These are phyloP conservation scores for Crithidia expoeki DNA, from an alignment of 208 protist genomes.

Conservation along the genomic window DNA sequence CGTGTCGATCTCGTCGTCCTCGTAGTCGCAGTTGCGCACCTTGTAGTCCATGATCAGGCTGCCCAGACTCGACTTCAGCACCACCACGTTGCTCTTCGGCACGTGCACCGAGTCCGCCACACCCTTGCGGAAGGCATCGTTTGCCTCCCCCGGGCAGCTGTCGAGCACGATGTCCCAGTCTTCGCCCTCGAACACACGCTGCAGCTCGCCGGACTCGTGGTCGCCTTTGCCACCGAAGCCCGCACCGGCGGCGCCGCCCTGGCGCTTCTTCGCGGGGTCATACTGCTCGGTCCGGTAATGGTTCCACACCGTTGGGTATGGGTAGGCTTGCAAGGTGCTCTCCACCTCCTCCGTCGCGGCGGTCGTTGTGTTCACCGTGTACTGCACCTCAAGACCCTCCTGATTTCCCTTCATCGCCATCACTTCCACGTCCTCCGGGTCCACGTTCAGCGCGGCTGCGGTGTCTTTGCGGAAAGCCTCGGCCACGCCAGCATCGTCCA, in stretches of 20 bases:
- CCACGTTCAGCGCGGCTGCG: constrained; percentile 33
- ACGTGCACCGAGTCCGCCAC: constrained; percentile 32
- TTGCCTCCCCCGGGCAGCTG: constrained; percentile 25
- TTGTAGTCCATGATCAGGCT: constrained; percentile 56
- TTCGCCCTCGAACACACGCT: constrained; percentile 54
- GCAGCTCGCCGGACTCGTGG: constrained; percentile 35
- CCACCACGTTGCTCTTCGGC: constrained; percentile 33
- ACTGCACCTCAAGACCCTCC: constrained; percentile 33
- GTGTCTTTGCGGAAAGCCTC: constrained; percentile 42
- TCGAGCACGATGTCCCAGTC: constrained; percentile 62
- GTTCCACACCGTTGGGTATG: constrained; percentile 47
- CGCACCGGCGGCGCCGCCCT: constrained; percentile 9
- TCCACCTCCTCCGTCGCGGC: constrained; percentile 31
- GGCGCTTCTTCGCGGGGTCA: constrained; percentile 22
- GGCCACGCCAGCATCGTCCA: constrained; percentile 29
- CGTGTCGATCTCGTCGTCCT: constrained; percentile 39
- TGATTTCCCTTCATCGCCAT: constrained; percentile 22
- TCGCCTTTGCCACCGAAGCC: constrained; percentile 28
- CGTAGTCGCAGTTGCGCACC: constrained; percentile 34
- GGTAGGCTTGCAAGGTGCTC: constrained; percentile 31
- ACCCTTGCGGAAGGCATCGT: constrained; percentile 41
- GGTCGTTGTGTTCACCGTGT: constrained; percentile 31
- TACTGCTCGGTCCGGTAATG: no score
- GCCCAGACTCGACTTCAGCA: constrained; percentile 38
- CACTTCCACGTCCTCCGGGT: constrained; percentile 40